phyloP scores from a whole-genome alignment of 768 basidiomycete species.

The Calocera cornea region DNA sequence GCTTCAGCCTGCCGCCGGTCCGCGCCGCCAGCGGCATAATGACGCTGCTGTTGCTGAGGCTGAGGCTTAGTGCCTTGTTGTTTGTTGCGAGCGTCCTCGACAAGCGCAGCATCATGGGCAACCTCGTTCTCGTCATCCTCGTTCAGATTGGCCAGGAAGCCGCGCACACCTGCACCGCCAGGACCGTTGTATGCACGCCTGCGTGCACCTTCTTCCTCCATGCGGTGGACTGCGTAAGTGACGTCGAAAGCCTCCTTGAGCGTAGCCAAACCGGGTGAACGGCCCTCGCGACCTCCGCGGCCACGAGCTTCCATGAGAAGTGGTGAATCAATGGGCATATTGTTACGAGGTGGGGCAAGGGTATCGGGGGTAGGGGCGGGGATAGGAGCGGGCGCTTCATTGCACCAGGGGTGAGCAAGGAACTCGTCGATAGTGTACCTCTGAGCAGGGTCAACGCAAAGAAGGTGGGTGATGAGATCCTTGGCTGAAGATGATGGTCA shows the following conservation, averaged over 20 bases:
- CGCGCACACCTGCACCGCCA: constrained; percentile 61
- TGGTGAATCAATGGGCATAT: constrained; percentile 71
- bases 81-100: constrained; percentile 33
- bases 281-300: constrained; percentile 53
- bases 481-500: constrained; percentile 46
- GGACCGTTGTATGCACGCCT: constrained; percentile 67
- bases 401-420: constrained; percentile 91
- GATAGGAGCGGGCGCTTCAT: constrained; percentile 45
- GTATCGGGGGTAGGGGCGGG: constrained; percentile 51
- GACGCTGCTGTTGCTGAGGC: constrained; percentile 21
- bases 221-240: constrained; percentile 95
- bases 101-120: constrained; percentile 36
- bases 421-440: constrained; percentile 98
- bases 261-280: constrained; percentile 82
- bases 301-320: constrained; percentile 68
- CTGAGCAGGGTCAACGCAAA: constrained; percentile 90
- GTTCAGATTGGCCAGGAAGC: constrained; percentile 74
- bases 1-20: constrained; percentile 31
- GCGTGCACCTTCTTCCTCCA: constrained; percentile 95
- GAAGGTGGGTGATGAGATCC: constrained; percentile 84
- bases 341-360: constrained; percentile 22
- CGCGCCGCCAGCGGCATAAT: constrained; percentile 27
- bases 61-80: not conserved
- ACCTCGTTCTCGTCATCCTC: constrained; percentile 73
- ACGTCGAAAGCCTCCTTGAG: constrained; percentile 98